Conservation (phyloP, 2,329 filamentous ascomycete genomes). For the Diaporthe caulivora region DNA sequence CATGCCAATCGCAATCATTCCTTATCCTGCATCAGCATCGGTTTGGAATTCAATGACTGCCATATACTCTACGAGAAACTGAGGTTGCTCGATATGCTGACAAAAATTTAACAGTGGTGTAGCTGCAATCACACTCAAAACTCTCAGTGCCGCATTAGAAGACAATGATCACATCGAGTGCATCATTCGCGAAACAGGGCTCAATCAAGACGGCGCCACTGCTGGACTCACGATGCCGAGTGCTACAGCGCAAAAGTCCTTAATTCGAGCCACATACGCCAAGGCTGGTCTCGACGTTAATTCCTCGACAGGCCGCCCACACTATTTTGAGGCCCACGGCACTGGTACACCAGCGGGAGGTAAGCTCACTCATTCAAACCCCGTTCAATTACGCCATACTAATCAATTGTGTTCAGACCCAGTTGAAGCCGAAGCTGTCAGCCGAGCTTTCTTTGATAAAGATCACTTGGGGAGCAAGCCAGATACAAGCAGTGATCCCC, state of each 20-base stretch:
- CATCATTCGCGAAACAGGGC: conserved; percentile 57
- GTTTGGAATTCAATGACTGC: background rate
- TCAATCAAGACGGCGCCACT: conserved; percentile 61
- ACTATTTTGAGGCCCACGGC: conserved; percentile 54
- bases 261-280: conserved; percentile 55
- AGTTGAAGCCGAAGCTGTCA: conserved; percentile 50
- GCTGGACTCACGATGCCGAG: conserved; percentile 61
- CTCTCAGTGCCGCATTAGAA: conserved; percentile 1
- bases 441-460: conserved; percentile 45
- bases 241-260: conserved; percentile 50
- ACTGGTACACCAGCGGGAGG: conserved; percentile 39
- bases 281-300: conserved; percentile 51
- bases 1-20: too few relatives aligned
- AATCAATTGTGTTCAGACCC: conserved; percentile 38
- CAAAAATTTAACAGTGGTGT: conserved; percentile 51
- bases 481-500: background rate
- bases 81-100: background rate
- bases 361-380: background rate
- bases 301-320: conserved; percentile 46
- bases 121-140: conserved; percentile 55
- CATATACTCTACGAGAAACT: background rate
- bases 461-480: background rate
- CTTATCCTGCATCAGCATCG: background rate
- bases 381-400: background rate
- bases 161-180: conserved; percentile 50